Evolutionary conservation across 2,329 filamentous ascomycete genomes (phyloP), one percentile per base, ranked within the genome.

Genomic region (Plectosphaerella cucumerina): DNA sequence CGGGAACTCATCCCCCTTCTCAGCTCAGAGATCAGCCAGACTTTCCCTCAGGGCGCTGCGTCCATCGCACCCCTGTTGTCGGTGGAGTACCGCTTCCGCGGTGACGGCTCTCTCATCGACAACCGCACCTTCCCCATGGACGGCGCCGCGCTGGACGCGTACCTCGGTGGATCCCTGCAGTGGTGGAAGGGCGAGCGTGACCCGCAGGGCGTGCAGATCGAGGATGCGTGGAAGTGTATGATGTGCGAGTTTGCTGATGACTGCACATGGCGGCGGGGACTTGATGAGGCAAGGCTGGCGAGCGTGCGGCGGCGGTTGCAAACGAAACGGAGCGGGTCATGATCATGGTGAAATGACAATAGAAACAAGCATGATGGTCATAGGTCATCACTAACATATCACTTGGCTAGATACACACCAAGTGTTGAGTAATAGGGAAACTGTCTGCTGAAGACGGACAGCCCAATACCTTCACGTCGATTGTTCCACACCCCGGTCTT

Each of bases 141-240:
- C 50, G 72, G 78, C 0, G 65, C 73, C 1, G 75, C 75, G 3
- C 71, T 97, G 42, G 77, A 85, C 11, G 69, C 67, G 1, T 95
- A 95, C 62, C 65, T 96, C 3, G 63, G 70, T 0, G 76, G 82
- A 3, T 85, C 88, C 56, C 83, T 97, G 80, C 66, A 76, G n/a
- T 97, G 90, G 90, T 97, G 93, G 93, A 82, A 81, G 31, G 93
- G 92, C 1, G 75, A 87, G 59, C 74, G 92, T 15, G 70, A 79
- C 47, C 83, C 91, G 0, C 76, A 77, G 8, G 93, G 93, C 0
- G 92, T 97, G 3, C 77, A 82, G 6, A 78, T 95, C 6, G 86
- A 92, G 61, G 92, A 97, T 59, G 89, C 90, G 0, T 96, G 87
- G 70, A 97, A 97, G 66, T 97, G 93, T 65, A 74, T 83, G 18